Evolutionary conservation across 352 stramenopile genomes (phyloP), one percentile per base, ranked within the genome.

Genomic region (Pythium guiyangense): DNA sequence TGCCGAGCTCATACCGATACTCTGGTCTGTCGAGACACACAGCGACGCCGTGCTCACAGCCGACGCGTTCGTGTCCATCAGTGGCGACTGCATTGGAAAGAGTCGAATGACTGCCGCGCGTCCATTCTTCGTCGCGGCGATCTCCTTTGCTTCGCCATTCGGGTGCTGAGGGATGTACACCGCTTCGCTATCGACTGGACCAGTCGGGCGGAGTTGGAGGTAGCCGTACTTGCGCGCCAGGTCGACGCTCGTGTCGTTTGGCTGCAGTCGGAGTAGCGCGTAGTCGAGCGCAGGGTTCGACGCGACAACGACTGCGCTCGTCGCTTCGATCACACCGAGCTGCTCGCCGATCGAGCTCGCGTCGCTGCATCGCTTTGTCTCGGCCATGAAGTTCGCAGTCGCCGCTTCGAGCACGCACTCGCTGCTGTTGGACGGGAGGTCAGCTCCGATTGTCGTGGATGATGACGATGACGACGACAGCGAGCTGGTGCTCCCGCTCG

Each of bases 271-370:
- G 26, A 91, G 57, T 37, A 91, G 53, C 27, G 66, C 67, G 42
- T 89, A 91, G 60, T 91, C 81, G 12, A 91, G 65, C 20, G 51
- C 51, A 29, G 71, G 50, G 50, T 70, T 85, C 26, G 76, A 61
- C 3, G 68, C 52, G 0, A 91, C 37, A 4, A 87, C 63, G 1
- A 44, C 49, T 4, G 71, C 74, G 26, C 57, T 54, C 0, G 71
- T 79, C 29, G 76, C 71, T 39, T 81, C 73, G 27, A 86, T 67
- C 51, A 71, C 59, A 3, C 80, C 77, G 29, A 57, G 54, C 22
- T 67, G 61, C 54, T 76, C 57, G 18, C 72, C 75, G 25, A 63
- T 71, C 20, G 54, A 71, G 6, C 68, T 61, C 20, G 26, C 25
- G 15, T 69, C 64, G 12, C 62, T 52, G 63, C 75, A 87, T 9